These are phyloP conservation scores for Lepraria neglecta DNA, from an alignment of 495 filamentous ascomycete genomes.

Conservation along the genomic window DNA sequence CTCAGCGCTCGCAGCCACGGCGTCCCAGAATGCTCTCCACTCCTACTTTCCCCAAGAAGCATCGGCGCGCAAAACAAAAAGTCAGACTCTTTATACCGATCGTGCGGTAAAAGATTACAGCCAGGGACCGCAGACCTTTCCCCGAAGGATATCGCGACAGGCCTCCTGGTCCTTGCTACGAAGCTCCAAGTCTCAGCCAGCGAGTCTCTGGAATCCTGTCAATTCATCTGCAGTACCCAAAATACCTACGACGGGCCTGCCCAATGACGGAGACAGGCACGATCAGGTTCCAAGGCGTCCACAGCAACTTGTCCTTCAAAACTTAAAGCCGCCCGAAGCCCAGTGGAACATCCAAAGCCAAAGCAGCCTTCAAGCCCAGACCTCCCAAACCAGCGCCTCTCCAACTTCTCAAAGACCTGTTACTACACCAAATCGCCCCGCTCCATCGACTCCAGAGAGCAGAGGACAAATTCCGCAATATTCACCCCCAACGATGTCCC, in stretches of 20 bases:
- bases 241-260: constrained; percentile 2
- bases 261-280: neutral
- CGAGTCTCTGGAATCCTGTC: constrained; percentile 16
- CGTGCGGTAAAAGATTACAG: neutral
- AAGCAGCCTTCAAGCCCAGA: constrained; percentile 10
- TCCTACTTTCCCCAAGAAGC: neutral
- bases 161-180: constrained; percentile 11
- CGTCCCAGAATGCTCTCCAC: constrained; percentile 9
- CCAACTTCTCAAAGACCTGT: neutral
- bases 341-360: neutral
- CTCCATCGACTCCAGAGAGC: neutral
- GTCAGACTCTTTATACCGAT: neutral
- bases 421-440: neutral
- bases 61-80: constrained; percentile 10
- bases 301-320: constrained; percentile 7
- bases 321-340: neutral
- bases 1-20: constrained; percentile 5
- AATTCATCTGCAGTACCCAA: constrained; percentile 13
- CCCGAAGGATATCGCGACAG: constrained; percentile 11
- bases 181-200: constrained; percentile 10
- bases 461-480: neutral
- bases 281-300: constrained; percentile 5
- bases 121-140: neutral
- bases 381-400: neutral
- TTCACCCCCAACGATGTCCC: constrained; percentile 9